Evolutionary conservation across 306 rosid species (phyloP).

Genomic region (Fragaria vesca): DNA sequence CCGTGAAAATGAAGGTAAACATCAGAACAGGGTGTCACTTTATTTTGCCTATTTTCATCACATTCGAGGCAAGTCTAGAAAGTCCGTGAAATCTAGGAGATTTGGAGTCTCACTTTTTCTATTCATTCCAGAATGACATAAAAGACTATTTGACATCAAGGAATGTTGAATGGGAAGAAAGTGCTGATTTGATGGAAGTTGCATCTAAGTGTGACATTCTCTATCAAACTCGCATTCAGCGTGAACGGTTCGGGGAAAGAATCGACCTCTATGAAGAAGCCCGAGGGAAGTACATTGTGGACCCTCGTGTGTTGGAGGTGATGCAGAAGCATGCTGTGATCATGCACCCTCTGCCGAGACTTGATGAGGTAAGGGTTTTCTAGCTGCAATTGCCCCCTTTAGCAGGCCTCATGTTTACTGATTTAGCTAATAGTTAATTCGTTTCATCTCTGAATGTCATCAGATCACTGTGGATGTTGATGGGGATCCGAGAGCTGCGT

Average conservation of each 20-base stretch:
- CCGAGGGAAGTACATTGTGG: slow-evolving; percentile 85
- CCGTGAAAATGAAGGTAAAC: slow-evolving; percentile 84
- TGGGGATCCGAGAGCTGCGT: slow-evolving; percentile 73
- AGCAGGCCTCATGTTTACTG: background rate
- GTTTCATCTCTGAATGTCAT: slow-evolving; percentile 17
- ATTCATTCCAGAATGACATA: slow-evolving; percentile 68
- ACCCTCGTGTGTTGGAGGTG: slow-evolving; percentile 50
- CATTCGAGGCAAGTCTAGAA: background rate
- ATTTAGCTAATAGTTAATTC: background rate
- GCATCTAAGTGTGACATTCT: slow-evolving; percentile 80
- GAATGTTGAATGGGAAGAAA: slow-evolving; percentile 83
- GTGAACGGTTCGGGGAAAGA: slow-evolving; percentile 77
- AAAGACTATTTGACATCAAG: slow-evolving; percentile 65
- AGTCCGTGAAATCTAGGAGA: background rate
- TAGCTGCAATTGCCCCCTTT: background rate
- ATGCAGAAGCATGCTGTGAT: slow-evolving; percentile 78
- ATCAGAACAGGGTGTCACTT: background rate
- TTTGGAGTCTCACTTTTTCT: background rate
- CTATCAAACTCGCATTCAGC: slow-evolving; percentile 90
- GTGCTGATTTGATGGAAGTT: slow-evolving; percentile 76
- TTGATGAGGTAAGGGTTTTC: slow-evolving; percentile 61
- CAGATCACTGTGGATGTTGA: slow-evolving; percentile 83
- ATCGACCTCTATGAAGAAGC: slow-evolving; percentile 77
- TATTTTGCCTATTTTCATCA: background rate
- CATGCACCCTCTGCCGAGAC: slow-evolving; percentile 96